Evolutionary conservation across 805 yeast species (phyloP).

Genomic region (Wickerhamiella azymoides): DNA sequence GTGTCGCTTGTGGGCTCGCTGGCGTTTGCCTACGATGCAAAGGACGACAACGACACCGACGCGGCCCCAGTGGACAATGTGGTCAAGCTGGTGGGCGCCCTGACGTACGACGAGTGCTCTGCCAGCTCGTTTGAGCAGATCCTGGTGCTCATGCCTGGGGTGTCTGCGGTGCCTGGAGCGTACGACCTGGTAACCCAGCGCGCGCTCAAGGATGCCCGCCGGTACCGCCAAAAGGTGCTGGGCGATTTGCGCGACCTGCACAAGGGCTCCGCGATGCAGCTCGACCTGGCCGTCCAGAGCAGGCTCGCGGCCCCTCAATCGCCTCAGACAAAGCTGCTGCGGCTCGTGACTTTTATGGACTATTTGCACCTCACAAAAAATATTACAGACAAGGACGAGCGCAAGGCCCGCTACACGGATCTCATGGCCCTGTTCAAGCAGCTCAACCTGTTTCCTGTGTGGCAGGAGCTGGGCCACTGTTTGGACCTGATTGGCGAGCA

Average conservation of each 20-base stretch:
- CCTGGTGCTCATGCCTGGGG: conserved; percentile 63
- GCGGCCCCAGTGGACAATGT: conserved; percentile 18
- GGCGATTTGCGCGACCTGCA: conserved; percentile 1
- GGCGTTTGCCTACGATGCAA: not conserved
- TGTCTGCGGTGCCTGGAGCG: conserved; percentile 40
- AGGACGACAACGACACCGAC: not conserved
- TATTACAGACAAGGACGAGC: conserved; percentile 12
- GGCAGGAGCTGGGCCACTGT: conserved; percentile 66
- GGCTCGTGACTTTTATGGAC: conserved; percentile 79
- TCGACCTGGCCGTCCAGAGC: conserved; percentile 41
- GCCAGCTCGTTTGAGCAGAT: conserved; percentile 76
- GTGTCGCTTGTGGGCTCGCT: not conserved
- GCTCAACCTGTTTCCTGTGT: conserved; percentile 59
- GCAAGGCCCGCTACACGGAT: conserved; percentile 15
- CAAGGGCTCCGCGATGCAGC: conserved; percentile 28
- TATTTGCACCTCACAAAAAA: conserved; percentile 45
- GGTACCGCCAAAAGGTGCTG: conserved; percentile 4
- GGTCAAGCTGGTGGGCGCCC: conserved; percentile 47
- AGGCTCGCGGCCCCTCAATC: conserved; percentile 69
- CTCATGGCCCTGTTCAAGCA: conserved; percentile 30
- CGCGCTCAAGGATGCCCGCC: conserved; percentile 4
- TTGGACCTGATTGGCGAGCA: conserved; percentile 43
- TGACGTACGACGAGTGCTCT: conserved; percentile 73
- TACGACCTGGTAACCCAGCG: conserved; percentile 1
- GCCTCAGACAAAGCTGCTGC: conserved; percentile 75